A percentile compares a stretch with the other conserved stretches of the same genome.
phyloP scores from a whole-genome alignment of 257 asterid species.

The Ocimum tenuiflorum region DNA sequence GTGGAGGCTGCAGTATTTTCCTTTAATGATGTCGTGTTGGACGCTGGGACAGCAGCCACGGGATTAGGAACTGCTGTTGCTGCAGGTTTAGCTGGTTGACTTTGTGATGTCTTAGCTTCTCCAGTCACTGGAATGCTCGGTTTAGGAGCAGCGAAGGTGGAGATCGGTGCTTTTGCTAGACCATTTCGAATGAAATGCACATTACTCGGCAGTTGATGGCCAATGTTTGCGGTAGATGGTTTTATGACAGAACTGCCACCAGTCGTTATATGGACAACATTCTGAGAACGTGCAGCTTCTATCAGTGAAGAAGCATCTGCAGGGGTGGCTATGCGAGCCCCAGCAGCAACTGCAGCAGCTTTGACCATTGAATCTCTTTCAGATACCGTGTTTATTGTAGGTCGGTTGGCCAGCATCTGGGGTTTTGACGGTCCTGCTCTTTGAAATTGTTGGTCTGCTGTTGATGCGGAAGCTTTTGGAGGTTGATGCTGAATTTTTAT shows the following conservation, averaged over 20 bases:
- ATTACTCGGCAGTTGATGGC: slow-evolving; percentile 62
- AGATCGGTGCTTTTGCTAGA: slow-evolving; percentile 44
- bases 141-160: slow-evolving; percentile 29
- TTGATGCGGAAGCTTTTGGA: slow-evolving; percentile 18
- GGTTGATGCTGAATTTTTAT: slow-evolving; percentile 20
- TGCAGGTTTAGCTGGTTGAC: slow-evolving; percentile 29
- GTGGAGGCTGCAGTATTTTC: slow-evolving; percentile 14
- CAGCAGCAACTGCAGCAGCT: slow-evolving; percentile 84
- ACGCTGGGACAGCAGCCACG: slow-evolving; percentile 17
- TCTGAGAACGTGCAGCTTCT: slow-evolving; percentile 57
- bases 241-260: slow-evolving; percentile 41
- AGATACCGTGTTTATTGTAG: slow-evolving; percentile 30
- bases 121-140: slow-evolving; percentile 29
- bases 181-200: slow-evolving; percentile 71
- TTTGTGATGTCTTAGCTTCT: slow-evolving; percentile 35
- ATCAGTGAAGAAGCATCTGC: slow-evolving; percentile 54
- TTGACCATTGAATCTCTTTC: slow-evolving; percentile 56
- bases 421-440: slow-evolving; percentile 27
- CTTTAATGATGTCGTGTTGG: slow-evolving; percentile 16
- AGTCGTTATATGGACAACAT: slow-evolving; percentile 53
- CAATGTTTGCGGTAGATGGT: slow-evolving; percentile 36
- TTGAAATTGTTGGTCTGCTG: slow-evolving; percentile 20
- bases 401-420: slow-evolving; percentile 28
- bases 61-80: slow-evolving; percentile 22
- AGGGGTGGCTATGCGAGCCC: slow-evolving; percentile 65